Conservation (phyloP, 176 grass and related monocot species). For the Musa itinerans region DNA sequence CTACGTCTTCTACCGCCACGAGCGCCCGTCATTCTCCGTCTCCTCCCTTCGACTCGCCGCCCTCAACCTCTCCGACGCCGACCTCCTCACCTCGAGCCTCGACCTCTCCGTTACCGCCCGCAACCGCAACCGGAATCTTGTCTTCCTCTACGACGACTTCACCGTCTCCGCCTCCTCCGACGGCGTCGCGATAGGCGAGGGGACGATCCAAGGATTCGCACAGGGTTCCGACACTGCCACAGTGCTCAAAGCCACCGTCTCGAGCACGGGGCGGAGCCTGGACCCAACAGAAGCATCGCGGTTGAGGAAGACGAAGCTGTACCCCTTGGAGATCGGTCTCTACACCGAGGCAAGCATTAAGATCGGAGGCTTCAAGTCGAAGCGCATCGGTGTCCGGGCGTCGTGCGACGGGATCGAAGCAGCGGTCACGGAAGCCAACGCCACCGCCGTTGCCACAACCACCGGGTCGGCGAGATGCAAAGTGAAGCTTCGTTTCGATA, state of each 20-base stretch:
- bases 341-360: background rate
- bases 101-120: constrained; percentile 1
- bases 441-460: background rate
- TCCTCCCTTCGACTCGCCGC: constrained; percentile 2
- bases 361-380: background rate
- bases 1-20: constrained; percentile 2
- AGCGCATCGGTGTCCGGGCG: background rate
- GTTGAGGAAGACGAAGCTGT: background rate
- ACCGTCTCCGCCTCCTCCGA: background rate
- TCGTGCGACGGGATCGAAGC: background rate
- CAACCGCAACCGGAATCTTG: constrained; percentile 2
- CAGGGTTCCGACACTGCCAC: background rate
- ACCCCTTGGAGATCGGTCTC: background rate
- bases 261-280: constrained; percentile 5
- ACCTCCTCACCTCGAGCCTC: constrained; percentile 7
- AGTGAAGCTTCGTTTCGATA: constrained; percentile 8
- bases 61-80: background rate
- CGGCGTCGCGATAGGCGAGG: background rate
- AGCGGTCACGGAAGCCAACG: background rate
- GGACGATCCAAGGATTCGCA: background rate
- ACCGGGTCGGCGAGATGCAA: background rate
- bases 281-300: background rate
- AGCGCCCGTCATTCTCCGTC: background rate
- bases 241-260: background rate
- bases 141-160: background rate